Evolutionary conservation across 306 rosid species (phyloP).

Genomic region (Fragaria vesca): DNA sequence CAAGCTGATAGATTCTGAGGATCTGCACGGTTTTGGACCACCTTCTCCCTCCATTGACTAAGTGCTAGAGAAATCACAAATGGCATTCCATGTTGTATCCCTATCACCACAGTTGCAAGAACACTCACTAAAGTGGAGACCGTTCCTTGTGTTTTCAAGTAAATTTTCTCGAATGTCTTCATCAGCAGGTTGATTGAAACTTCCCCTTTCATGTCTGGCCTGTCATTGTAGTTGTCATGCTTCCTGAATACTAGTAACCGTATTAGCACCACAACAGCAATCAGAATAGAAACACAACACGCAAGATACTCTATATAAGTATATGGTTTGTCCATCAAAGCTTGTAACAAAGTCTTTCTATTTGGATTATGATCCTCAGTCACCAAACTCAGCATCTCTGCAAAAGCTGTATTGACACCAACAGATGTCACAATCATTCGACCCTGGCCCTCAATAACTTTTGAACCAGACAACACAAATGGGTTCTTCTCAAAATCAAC

Average conservation of each 20-base stretch:
- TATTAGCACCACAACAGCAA: constrained; percentile 38
- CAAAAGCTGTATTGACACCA: constrained; percentile 15
- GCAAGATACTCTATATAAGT: constrained; percentile 34
- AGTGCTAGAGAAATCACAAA: constrained; percentile 44
- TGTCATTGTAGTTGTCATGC: constrained; percentile 33
- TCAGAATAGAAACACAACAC: constrained; percentile 30
- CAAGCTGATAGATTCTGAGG: constrained; percentile 47
- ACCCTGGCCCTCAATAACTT: constrained; percentile 46
- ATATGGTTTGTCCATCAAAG: constrained; percentile 43
- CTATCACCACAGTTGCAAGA: constrained; percentile 30
- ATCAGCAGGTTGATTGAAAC: constrained; percentile 33
- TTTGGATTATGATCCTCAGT: constrained; percentile 2
- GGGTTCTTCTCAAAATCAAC: constrained; percentile 38
- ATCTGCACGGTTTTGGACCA: constrained; percentile 14
- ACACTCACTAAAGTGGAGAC: constrained; percentile 39
- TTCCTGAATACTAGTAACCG: constrained; percentile 38
- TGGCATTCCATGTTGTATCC: constrained; percentile 63
- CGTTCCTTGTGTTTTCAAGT: constrained; percentile 41
- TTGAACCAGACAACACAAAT: constrained; percentile 51
- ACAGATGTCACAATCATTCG: constrained; percentile 53
- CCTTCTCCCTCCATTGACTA: constrained; percentile 33
- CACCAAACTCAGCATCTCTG: constrained; percentile 19
- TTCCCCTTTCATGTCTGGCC: constrained; percentile 58
- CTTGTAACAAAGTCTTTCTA: constrained; percentile 33
- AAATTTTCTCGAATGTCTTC: constrained; percentile 29